Percentiles rank a stretch among this genome's conserved stretches.
Evolutionary conservation across 2,329 filamentous ascomycete species (phyloP).

Genomic region (Helotiales sp.): DNA sequence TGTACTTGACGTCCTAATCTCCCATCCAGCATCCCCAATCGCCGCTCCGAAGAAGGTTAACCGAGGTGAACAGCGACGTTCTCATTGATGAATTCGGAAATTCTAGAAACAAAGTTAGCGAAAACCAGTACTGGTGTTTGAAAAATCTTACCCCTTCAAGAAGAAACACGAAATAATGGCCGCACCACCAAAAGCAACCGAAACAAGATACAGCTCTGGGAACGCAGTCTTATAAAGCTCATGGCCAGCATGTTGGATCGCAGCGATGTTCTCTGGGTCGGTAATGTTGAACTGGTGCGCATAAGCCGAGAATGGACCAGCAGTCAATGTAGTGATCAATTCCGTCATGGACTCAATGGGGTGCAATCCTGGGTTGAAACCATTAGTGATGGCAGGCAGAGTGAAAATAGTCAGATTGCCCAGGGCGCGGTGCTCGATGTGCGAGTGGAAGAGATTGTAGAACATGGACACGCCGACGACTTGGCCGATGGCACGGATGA

Average conservation of each 20-base stretch:
- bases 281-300: constrained; percentile 8
- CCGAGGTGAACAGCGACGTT: constrained; percentile 2
- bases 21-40: neutral
- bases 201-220: constrained; percentile 64
- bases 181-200: constrained; percentile 63
- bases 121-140: too few relatives aligned
- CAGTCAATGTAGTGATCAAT: constrained; percentile 50
- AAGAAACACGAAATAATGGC: constrained; percentile 61
- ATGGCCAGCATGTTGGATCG: constrained; percentile 59
- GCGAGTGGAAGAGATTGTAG: constrained; percentile 57
- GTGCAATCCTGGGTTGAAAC: constrained; percentile 32
- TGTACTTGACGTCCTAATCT: neutral
- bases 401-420: neutral
- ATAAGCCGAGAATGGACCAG: constrained; percentile 50
- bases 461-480: constrained; percentile 53
- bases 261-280: constrained; percentile 36
- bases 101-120: neutral
- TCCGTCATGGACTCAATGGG: constrained; percentile 28
- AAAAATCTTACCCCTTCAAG: constrained; percentile 41
- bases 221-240: constrained; percentile 62
- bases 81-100: neutral
- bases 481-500: constrained; percentile 72
- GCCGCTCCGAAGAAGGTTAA: neutral
- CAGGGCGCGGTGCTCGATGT: constrained; percentile 1
- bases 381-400: constrained; percentile 28